Evolutionary conservation across 768 basidiomycete species (phyloP).

Genomic region (Strobilomyces dryophilus): DNA sequence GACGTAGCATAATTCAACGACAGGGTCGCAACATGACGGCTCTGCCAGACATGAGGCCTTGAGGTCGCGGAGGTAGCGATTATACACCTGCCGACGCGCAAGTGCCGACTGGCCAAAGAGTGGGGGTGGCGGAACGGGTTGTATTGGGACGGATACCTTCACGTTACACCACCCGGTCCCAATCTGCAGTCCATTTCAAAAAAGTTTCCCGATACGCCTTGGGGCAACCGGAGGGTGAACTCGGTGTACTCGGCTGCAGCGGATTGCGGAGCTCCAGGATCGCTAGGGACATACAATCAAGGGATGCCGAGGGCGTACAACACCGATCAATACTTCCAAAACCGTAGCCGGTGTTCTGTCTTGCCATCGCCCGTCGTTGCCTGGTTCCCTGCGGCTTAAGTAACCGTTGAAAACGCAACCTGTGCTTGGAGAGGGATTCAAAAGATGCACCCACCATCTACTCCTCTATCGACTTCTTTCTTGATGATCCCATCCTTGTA

Average conservation of each 20-base stretch:
- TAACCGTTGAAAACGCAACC: slow-evolving; percentile 17
- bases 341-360: slow-evolving; percentile 27
- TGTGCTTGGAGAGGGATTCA: no score
- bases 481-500: neutral
- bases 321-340: no score
- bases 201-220: neutral
- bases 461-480: neutral
- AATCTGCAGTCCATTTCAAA: slow-evolving; percentile 1
- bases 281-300: slow-evolving; percentile 52
- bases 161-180: neutral
- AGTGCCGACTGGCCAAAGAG: no score
- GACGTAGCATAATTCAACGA: slow-evolving; percentile 1
- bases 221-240: no score
- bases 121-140: no score
- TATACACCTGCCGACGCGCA: neutral
- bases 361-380: slow-evolving; percentile 50
- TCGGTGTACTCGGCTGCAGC: no score
- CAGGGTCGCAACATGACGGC: slow-evolving; percentile 4
- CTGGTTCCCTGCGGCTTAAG: slow-evolving; percentile 37
- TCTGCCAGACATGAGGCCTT: slow-evolving; percentile 2
- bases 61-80: slow-evolving; percentile 6
- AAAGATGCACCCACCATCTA: slow-evolving; percentile 1
- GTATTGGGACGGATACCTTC: neutral
- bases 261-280: slow-evolving; percentile 38
- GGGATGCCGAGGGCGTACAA: slow-evolving; percentile 42